A percentile compares a stretch with the other conserved stretches of the same genome.
Evolutionary conservation across 345 rosid genomes (phyloP).

Genomic region (Lepidium aucheri): DNA sequence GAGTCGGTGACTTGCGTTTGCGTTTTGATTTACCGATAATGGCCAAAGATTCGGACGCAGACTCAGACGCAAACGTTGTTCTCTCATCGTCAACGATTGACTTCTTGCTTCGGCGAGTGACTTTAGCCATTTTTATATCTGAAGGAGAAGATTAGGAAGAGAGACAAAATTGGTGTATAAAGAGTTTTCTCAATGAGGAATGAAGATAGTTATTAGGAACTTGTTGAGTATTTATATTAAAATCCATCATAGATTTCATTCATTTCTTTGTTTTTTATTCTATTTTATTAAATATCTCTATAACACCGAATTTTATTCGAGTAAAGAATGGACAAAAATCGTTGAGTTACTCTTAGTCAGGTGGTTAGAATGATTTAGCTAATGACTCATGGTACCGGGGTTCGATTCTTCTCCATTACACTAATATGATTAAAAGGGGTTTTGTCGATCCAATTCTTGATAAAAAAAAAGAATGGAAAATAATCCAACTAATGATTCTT

Average conservation of each 20-base stretch:
- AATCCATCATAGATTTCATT: background rate
- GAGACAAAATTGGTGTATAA: background rate
- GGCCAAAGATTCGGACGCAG: constrained; percentile 14
- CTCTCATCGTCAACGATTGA: background rate
- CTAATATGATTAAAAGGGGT: no score
- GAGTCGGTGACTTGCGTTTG: constrained; percentile 61
- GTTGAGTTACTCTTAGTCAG: no score
- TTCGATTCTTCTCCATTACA: no score
- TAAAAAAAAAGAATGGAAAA: no score
- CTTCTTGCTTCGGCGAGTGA: constrained; percentile 18
- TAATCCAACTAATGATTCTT: no score
- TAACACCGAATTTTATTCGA: no score
- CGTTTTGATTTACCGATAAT: constrained; percentile 47
- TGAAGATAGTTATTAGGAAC: constrained; percentile 13
- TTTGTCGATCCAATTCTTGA: no score
- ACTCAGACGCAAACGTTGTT: constrained; percentile 7
- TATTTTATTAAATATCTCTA: background rate
- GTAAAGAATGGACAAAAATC: no score
- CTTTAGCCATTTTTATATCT: constrained; percentile 19
- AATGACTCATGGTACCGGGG: no score
- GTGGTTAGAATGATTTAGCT: no score
- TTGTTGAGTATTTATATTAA: constrained; percentile 21
- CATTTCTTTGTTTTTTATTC: background rate
- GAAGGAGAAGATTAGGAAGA: background rate
- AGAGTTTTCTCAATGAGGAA: background rate